Conservation (phyloP, 2,329 filamentous ascomycete species). For the Talaromyces sp. region DNA sequence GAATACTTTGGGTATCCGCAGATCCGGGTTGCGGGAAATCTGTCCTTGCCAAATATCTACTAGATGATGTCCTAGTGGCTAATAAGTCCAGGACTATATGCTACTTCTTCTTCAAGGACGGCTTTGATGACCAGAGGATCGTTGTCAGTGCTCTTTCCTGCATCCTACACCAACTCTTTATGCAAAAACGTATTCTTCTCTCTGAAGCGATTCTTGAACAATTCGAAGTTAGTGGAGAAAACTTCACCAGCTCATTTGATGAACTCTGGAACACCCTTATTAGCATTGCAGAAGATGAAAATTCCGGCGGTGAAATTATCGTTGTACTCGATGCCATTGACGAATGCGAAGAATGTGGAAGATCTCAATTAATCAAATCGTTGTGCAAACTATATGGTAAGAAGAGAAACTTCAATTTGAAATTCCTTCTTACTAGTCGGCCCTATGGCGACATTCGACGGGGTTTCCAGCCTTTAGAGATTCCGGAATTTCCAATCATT, state of each 20-base stretch:
- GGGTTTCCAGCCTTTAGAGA: conserved; percentile 1
- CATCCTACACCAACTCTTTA: conserved; percentile 36
- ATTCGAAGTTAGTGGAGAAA: conserved; percentile 5
- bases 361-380: too few species aligned
- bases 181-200: not conserved
- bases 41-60: conserved; percentile 32
- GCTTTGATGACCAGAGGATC: conserved; percentile 29
- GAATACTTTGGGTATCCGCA: conserved; percentile 16
- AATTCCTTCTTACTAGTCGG: conserved; percentile 26
- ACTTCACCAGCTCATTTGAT: conserved; percentile 16
- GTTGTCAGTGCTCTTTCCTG: conserved; percentile 26
- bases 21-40: conserved; percentile 43
- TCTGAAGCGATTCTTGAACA: not conserved
- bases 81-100: conserved; percentile 21
- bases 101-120: conserved; percentile 47
- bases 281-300: not conserved
- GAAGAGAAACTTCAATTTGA: conserved; percentile 16
- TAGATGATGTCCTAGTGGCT: conserved; percentile 19
- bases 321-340: conserved; percentile 38
- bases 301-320: conserved; percentile 19
- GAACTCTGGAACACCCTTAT: conserved; percentile 27
- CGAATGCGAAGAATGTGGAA: conserved; percentile 24
- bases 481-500: not conserved
- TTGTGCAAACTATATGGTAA: too few species aligned
- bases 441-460: conserved; percentile 12